Conservation (phyloP, 495 filamentous ascomycete genomes). For the Aspergillus bridgeri region DNA sequence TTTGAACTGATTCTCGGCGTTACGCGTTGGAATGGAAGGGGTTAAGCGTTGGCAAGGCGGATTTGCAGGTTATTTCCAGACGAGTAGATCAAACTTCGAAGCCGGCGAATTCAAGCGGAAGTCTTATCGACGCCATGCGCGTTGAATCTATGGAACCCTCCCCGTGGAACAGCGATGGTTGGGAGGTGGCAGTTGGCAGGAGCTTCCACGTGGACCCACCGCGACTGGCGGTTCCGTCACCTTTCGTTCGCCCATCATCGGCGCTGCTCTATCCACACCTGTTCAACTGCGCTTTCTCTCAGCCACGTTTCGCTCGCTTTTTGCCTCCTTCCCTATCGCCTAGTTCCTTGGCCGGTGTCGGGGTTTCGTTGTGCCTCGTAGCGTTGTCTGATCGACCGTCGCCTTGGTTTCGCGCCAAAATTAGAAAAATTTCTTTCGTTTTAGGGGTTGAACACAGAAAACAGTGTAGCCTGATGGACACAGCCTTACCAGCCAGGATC, state of each 20-base stretch:
- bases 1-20: background rate
- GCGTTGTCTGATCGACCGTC: background rate
- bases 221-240: background rate
- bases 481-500: slow-evolving; percentile 12
- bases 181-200: too few species aligned
- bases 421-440: background rate
- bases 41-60: background rate
- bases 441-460: slow-evolving; percentile 9
- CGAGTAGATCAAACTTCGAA: background rate
- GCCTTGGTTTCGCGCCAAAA: slow-evolving; percentile 4
- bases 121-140: too few species aligned
- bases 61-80: background rate
- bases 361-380: background rate
- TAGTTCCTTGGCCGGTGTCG: background rate
- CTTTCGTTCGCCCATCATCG: background rate
- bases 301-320: background rate
- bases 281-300: background rate
- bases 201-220: background rate
- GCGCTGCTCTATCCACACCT: background rate
- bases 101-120: too few species aligned
- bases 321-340: background rate
- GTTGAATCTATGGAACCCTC: too few species aligned
- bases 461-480: slow-evolving; percentile 27
- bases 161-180: background rate
- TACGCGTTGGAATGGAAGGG: background rate